These are phyloP conservation scores for Phragmites australis DNA, from an alignment of 176 grass and related monocot species.

Conservation along the genomic window DNA sequence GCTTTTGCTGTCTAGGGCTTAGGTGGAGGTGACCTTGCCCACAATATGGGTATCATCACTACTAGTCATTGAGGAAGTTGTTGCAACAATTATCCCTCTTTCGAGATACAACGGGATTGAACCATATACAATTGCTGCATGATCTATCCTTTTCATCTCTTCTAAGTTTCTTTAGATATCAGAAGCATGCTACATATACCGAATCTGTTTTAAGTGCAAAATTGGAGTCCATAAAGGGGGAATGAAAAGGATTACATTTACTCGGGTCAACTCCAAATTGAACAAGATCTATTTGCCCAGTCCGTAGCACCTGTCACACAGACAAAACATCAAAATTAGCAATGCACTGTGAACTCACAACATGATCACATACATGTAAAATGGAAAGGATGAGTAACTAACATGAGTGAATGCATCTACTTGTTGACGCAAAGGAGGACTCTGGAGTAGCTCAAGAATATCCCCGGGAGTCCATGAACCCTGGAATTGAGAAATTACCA, in stretches of 20 bases:
- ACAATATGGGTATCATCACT: background rate
- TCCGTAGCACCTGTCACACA: conserved; percentile 73
- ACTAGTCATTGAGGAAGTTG: background rate
- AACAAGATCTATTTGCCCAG: conserved; percentile 84
- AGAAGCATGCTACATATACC: background rate
- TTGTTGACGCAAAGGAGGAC: conserved; percentile 91
- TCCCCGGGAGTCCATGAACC: conserved; percentile 72
- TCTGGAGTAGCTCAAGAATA: conserved; percentile 90
- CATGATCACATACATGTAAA: background rate
- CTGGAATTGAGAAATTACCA: conserved; percentile 54
- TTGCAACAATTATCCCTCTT: background rate
- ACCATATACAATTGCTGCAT: background rate
- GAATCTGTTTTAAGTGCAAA: background rate
- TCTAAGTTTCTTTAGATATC: background rate
- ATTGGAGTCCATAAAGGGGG: background rate
- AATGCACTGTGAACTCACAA: background rate
- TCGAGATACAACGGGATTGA: no score
- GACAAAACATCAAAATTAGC: conserved; percentile 32
- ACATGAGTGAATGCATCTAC: conserved; percentile 90
- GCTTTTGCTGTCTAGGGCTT: background rate
- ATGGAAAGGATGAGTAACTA: conserved; percentile 35
- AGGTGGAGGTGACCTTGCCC: no score
- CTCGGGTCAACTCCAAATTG: conserved; percentile 92
- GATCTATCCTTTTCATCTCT: background rate
- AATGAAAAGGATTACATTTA: conserved; percentile 66